A percentile compares a stretch with the other conserved stretches of the same genome.
Evolutionary conservation across 2,329 filamentous ascomycete genomes (phyloP).

Genomic region (Zopfia rhizophila): DNA sequence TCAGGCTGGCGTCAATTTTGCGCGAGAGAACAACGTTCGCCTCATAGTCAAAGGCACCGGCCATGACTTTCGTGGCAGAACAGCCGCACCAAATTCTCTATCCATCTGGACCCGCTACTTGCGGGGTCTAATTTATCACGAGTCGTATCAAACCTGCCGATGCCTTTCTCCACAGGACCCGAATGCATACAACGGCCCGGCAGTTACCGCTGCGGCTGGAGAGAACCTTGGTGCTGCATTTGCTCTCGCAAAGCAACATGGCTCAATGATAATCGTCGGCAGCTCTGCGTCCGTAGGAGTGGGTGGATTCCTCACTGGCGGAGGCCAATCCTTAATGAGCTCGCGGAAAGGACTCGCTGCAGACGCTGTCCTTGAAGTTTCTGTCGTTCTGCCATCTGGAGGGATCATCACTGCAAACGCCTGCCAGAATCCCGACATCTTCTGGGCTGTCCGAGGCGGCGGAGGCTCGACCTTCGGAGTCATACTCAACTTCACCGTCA

Average conservation of each 20-base stretch:
- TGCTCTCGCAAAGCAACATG: neutral
- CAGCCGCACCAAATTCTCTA: too few species aligned
- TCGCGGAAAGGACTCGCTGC: constrained; percentile 30
- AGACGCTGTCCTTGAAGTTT: constrained; percentile 51
- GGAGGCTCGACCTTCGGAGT: constrained; percentile 45
- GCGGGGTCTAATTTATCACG: neutral
- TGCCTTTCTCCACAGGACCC: too few species aligned
- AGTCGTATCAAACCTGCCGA: too few species aligned
- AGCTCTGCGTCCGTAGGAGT: constrained; percentile 11
- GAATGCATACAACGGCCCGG: too few species aligned
- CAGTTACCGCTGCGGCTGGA: too few species aligned
- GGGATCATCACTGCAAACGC: constrained; percentile 34
- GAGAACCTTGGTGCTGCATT: constrained; percentile 19
- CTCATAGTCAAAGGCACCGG: constrained; percentile 9
- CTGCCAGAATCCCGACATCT: constrained; percentile 49
- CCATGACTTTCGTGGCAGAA: constrained; percentile 11
- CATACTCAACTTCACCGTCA: constrained; percentile 34
- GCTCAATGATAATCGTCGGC: constrained; percentile 14
- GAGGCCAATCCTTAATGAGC: constrained; percentile 11
- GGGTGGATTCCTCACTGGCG: constrained; percentile 6
- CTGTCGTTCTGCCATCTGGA: constrained; percentile 38
- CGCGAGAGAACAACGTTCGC: constrained; percentile 5
- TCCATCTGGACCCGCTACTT: too few species aligned
- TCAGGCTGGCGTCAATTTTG: constrained; percentile 2
- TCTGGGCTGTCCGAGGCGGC: constrained; percentile 45